A percentile compares a stretch with the other conserved stretches of the same genome.
Conservation (phyloP, 1,139 yeast genomes). For the Arxiozyma slooffiae region DNA sequence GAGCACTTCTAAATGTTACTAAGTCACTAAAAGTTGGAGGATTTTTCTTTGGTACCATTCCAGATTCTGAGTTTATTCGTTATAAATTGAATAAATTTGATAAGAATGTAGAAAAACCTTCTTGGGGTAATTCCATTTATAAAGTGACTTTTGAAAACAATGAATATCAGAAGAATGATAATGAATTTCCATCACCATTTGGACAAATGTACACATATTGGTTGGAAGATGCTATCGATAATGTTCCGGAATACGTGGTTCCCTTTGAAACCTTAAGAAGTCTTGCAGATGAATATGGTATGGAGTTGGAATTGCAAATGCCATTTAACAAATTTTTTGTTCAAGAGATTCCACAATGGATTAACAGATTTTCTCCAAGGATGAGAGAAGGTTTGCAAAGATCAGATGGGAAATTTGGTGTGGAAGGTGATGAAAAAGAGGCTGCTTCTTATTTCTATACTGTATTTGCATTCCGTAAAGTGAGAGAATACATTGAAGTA, state of each 20-base stretch:
- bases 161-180: conserved; percentile 54
- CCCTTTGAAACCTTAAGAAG: conserved; percentile 83
- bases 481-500: conserved; percentile 19
- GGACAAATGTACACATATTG: conserved; percentile 79
- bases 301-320: conserved; percentile 62
- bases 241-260: conserved; percentile 95
- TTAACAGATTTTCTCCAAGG: conserved; percentile 49
- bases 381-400: conserved; percentile 62
- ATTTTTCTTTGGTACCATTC: conserved; percentile 83
- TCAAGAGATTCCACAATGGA: conserved; percentile 63
- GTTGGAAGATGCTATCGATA: conserved; percentile 86
- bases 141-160: conserved; percentile 66
- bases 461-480: conserved; percentile 30
- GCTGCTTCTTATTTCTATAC: conserved; percentile 51
- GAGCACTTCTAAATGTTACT: conserved; percentile 64
- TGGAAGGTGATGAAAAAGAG: conserved; percentile 83
- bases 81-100: conserved; percentile 46
- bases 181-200: conserved; percentile 61
- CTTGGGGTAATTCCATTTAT: conserved; percentile 80
- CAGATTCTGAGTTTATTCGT: conserved; percentile 76
- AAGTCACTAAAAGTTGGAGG: conserved; percentile 75
- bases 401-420: conserved; percentile 72
- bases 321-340: conserved; percentile 77
- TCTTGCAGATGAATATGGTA: conserved; percentile 73
- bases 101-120: conserved; percentile 41